Percentiles rank a stretch among this genome's conserved stretches.
Evolutionary conservation across 1,139 yeast species (phyloP).

Genomic region (Hyphopichia khmerensis): DNA sequence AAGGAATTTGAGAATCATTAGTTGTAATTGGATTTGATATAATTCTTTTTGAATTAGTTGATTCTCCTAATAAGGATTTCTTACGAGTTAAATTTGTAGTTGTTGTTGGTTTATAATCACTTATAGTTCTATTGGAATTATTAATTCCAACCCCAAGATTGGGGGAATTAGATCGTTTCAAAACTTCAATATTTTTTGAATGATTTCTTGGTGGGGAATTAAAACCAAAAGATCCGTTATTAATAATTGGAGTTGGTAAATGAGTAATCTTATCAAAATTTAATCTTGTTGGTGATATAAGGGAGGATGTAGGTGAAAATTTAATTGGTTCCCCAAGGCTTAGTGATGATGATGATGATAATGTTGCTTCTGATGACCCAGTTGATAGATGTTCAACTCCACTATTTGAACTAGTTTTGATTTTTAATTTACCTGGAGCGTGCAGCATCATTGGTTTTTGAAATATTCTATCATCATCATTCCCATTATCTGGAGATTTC

Average conservation of each 20-base stretch:
- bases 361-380: no score
- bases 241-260: slow-evolving; percentile 56
- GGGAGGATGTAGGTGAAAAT: background rate
- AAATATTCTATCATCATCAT: background rate
- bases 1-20: slow-evolving; percentile 1
- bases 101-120: slow-evolving; percentile 34
- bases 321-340: slow-evolving; percentile 3
- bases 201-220: background rate
- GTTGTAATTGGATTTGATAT: slow-evolving; percentile 20
- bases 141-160: background rate
- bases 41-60: slow-evolving; percentile 13
- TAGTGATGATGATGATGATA: background rate
- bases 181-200: slow-evolving; percentile 12
- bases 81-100: slow-evolving; percentile 16
- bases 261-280: slow-evolving; percentile 56
- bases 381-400: no score
- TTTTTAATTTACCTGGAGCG: no score
- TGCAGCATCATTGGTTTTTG: background rate
- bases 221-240: slow-evolving; percentile 35
- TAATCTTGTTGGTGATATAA: slow-evolving; percentile 28
- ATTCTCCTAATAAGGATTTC: slow-evolving; percentile 13
- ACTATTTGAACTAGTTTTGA: no score
- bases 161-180: background rate
- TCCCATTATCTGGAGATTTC: background rate
- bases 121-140: slow-evolving; percentile 20